These are phyloP conservation scores for Colletotrichum sojae DNA, from an alignment of 2,329 filamentous ascomycete genomes.

Conservation along the genomic window DNA sequence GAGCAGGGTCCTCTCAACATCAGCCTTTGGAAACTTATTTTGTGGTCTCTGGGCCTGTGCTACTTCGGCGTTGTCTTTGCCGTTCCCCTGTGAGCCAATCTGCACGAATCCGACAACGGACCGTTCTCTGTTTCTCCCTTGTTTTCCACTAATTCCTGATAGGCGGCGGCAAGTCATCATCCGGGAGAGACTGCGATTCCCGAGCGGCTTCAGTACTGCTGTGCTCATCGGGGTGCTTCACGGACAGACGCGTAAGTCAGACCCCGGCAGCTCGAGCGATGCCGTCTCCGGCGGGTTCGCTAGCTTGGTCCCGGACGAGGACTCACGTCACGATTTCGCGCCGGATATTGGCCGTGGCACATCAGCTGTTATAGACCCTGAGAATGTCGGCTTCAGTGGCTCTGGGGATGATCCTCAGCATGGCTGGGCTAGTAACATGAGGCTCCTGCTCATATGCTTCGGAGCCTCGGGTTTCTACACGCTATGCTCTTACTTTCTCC, in stretches of 20 bases:
- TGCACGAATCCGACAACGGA: no score
- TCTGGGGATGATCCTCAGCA: conserved; percentile 35
- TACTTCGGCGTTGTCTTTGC: conserved; percentile 98
- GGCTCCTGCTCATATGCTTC: conserved; percentile 70
- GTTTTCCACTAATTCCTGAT: conserved; percentile 1
- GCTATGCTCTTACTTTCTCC: conserved; percentile 90
- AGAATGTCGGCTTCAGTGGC: background rate
- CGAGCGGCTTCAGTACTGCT: conserved; percentile 94
- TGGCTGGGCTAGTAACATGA: conserved; percentile 64
- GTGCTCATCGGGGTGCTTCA: conserved; percentile 93
- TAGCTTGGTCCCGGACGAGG: conserved; percentile 54
- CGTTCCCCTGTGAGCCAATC: conserved; percentile 77
- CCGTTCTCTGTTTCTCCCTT: no score
- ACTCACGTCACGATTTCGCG: background rate
- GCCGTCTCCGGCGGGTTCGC: conserved; percentile 58
- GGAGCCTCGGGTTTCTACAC: conserved; percentile 77
- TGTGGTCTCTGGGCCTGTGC: conserved; percentile 94
- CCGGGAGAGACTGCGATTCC: conserved; percentile 91
- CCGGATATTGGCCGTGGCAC: background rate
- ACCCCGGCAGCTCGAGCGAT: conserved; percentile 44
- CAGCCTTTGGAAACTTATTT: conserved; percentile 81
- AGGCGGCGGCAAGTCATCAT: conserved; percentile 91
- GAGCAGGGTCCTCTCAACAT: conserved; percentile 85
- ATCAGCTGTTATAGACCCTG: conserved; percentile 14
- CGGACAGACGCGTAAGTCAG: conserved; percentile 61